phyloP scores from a whole-genome alignment of 306 rosid genomes.

The Albizia julibrissin region DNA sequence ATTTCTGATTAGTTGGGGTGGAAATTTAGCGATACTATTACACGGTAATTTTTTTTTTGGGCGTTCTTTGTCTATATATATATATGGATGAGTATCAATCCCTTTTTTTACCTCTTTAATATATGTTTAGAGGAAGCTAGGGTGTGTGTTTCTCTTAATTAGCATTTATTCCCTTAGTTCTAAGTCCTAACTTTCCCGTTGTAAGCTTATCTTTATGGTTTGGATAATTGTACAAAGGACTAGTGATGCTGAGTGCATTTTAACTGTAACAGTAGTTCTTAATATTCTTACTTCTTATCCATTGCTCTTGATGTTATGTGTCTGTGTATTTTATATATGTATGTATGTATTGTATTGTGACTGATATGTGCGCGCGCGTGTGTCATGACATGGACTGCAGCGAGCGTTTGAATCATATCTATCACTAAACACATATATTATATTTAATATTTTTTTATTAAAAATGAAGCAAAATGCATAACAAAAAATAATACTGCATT shows the following conservation, averaged over 20 bases:
- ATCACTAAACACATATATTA: not conserved
- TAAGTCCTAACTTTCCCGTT: slow-evolving; percentile 13
- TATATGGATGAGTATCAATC: not conserved
- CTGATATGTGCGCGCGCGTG: no score
- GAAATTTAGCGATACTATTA: not conserved
- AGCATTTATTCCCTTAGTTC: slow-evolving; percentile 14
- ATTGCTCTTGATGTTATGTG: not conserved
- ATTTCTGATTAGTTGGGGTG: slow-evolving; percentile 7
- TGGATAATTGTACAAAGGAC: slow-evolving; percentile 23
- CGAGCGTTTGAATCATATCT: not conserved
- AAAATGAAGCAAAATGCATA: not conserved
- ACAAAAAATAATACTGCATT: not conserved
- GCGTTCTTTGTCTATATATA: no score
- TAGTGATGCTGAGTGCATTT: not conserved
- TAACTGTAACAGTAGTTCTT: not conserved
- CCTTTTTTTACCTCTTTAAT: not conserved
- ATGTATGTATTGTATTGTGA: not conserved
- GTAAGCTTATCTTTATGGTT: not conserved
- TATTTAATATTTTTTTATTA: not conserved
- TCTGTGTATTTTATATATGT: not conserved
- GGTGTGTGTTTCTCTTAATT: not conserved
- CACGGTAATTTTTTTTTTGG: not conserved
- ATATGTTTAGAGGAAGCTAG: not conserved
- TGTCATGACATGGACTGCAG: not conserved
- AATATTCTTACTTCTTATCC: not conserved